Evolutionary conservation across 306 rosid species (phyloP), one percentile per base, ranked within the genome.

Genomic region (Medicago ruthenica): DNA sequence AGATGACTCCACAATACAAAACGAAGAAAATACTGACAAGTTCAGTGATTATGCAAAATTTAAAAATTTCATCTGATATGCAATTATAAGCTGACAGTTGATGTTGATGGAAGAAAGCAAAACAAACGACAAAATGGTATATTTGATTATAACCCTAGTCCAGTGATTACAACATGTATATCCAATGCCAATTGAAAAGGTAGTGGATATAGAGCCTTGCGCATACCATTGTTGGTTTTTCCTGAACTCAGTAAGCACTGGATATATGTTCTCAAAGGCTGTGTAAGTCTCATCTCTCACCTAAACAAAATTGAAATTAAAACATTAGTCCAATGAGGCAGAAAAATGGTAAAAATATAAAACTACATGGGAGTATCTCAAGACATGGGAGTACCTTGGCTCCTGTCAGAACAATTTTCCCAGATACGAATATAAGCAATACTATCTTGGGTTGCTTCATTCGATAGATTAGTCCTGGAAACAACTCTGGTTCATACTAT

Each of bases 191-290:
- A 45, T 60, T 1, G 37, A n/a, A 24, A 59, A n/a, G 62, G 69
- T 31, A 61, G 16, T 16, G 5, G 42, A 59, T 61, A 77, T 48
- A 64, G 9, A 75, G 77, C 15, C 20, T 76, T 48, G 61, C 67
- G 50, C 86, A 67, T 86, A 88, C 93, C 88, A 62, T 58, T 58
- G 64, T 58, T 58, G 64, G 64, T 58, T 58, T 58, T 58, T 58
- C 64, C 64, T 58, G 64, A 58, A 58, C 39, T 58, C 64, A 11
- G 64, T 58, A 58, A 58, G 64, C 64, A 58, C 64, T 12, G 64
- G 64, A 58, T 58, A 58, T 58, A 58, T 58, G 64, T 61, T 61
- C 67, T 61, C 67, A 4, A 61, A 61, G 67, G 67, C 67, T 61
- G 67, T 61, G 40, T 61, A 61, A 31, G 41, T 61, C 67, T 61